phyloP scores from a whole-genome alignment of 1,284 basidiomycete genomes.

The Mycena citricolor region DNA sequence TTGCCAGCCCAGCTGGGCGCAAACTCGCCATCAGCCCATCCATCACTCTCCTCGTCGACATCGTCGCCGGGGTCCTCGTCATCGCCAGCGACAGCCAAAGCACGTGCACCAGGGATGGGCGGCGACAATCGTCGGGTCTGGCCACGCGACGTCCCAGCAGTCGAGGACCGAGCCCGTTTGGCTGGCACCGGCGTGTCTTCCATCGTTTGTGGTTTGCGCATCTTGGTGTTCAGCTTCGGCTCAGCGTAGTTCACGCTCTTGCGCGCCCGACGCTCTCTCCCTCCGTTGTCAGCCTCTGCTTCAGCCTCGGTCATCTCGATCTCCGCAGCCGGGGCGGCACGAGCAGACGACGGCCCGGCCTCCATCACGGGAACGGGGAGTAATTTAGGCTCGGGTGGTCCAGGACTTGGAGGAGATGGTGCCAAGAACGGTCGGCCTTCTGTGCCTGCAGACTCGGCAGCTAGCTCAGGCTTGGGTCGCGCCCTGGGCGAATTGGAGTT shows the following conservation, averaged over 20 bases:
- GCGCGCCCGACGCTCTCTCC: slow-evolving; percentile 68
- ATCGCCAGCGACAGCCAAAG: slow-evolving; percentile 10
- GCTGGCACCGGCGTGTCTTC: slow-evolving; percentile 27
- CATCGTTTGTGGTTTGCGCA: slow-evolving; percentile 78
- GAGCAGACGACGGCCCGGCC: slow-evolving; percentile 24
- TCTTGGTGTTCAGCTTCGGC: slow-evolving; percentile 92
- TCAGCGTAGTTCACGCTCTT: slow-evolving; percentile 88
- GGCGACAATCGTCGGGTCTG: slow-evolving; percentile 13
- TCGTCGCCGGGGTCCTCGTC: slow-evolving; percentile 10
- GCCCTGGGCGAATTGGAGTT: slow-evolving; percentile 40
- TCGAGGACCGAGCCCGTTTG: slow-evolving; percentile 32
- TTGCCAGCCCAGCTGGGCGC: slow-evolving; percentile 32
- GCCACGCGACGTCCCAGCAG: slow-evolving; percentile 17
- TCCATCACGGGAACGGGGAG: slow-evolving; percentile 8
- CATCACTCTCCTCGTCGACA: slow-evolving; percentile 59
- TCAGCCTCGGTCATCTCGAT: slow-evolving; percentile 48
- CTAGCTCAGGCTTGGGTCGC: slow-evolving; percentile 9
- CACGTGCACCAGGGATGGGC: slow-evolving; percentile 6
- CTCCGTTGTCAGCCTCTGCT: slow-evolving; percentile 31
- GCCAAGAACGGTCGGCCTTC: slow-evolving; percentile 33
- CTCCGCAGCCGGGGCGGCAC: slow-evolving; percentile 35
- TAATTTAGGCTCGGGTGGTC: slow-evolving; percentile 33
- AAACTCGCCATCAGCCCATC: slow-evolving; percentile 67
- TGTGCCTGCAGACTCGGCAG: slow-evolving; percentile 37
- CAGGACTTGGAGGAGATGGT: slow-evolving; percentile 40